Base-by-base conservation (phyloP, 352 stramenopile species). In the Pythium plurisporium region DNA sequence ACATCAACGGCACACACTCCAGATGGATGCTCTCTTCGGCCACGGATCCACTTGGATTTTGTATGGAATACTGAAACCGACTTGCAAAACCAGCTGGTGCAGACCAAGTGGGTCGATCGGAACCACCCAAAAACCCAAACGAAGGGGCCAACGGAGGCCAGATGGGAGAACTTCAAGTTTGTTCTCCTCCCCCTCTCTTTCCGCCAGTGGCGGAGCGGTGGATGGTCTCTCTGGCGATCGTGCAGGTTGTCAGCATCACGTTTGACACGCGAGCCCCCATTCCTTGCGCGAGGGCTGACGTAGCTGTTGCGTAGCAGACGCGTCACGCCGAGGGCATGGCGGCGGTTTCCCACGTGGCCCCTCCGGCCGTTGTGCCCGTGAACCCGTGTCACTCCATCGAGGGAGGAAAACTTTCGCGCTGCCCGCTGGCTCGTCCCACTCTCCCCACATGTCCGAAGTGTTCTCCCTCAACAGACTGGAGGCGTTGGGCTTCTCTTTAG, bases 1-100 rank as follows among this genome's bases (percentile, higher is more conserved):
- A 67, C 60, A 67, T 67, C 60, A 67, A 60, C 37, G 17, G 38
- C 58, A 59, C 58, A 65, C 60, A 59, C 61, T 50, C 61, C 61
- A 68, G 54, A 68, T 68, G 61, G 61, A 68, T 68, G 61, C 61
- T 60, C 59, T 68, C 54, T 64, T 57, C 20, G 17, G 15, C 10
- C 10, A 19, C 33, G 50, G 41, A 49, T 55, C 33, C 47, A 64
- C 61, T 59, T 48, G 25, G 2, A 34, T 12, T 68, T 59, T 60
- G 47, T 68, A 68, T 63, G 17, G 0, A 23, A 68, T 68, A 68
- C 25, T 52, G 7, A 52, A 43, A 14, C 9, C 4, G 4, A 63
- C 47, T 56, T 6, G 33, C 3, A 60, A 55, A 37, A 49, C 20
- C 58, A 58, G 41, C 48, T 65, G 49, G 49, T 55, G 19, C 25